Percentiles rank a stretch among this genome's conserved stretches.
phyloP scores from a whole-genome alignment of 352 stramenopile genomes.

The Hyphochytrium catenoides region DNA sequence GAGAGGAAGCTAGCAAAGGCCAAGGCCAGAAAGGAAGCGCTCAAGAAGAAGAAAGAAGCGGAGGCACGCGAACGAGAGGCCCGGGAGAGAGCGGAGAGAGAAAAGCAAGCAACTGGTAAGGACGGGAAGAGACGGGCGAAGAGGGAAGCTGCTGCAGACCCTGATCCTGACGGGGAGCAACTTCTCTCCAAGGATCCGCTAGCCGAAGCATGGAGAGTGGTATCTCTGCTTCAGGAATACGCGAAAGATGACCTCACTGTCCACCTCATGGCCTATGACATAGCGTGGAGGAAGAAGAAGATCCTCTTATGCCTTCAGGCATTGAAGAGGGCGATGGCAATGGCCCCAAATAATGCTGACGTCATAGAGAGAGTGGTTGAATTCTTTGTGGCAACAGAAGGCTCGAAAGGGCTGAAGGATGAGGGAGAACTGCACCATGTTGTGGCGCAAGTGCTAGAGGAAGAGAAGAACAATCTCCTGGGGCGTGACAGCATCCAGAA shows the following conservation, averaged over 20 bases:
- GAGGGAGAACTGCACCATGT: no score
- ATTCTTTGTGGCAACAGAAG: no score
- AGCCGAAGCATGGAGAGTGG: constrained; percentile 47
- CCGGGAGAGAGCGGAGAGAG: constrained; percentile 34
- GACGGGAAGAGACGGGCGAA: constrained; percentile 11
- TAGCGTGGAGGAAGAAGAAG: constrained; percentile 41
- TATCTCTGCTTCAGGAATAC: constrained; percentile 34
- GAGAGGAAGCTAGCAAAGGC: constrained; percentile 70
- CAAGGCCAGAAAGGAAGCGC: constrained; percentile 61
- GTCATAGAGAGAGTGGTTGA: no score
- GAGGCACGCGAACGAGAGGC: constrained; percentile 38
- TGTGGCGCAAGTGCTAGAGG: no score
- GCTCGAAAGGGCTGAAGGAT: no score
- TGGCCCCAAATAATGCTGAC: no score
- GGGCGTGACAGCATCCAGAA: no score
- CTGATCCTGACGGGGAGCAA: constrained; percentile 39
- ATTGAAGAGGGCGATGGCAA: constrained; percentile 14
- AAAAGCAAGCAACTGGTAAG: constrained; percentile 9
- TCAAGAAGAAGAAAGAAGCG: constrained; percentile 51
- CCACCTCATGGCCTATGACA: constrained; percentile 41
- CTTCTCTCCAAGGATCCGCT: constrained; percentile 31
- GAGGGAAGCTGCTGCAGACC: constrained; percentile 27
- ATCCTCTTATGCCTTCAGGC: constrained; percentile 41
- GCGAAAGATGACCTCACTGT: constrained; percentile 25
- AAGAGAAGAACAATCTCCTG: no score